These are phyloP conservation scores for Neurospora tetrasperma DNA, from an alignment of 495 filamentous ascomycete genomes.

Conservation along the genomic window DNA sequence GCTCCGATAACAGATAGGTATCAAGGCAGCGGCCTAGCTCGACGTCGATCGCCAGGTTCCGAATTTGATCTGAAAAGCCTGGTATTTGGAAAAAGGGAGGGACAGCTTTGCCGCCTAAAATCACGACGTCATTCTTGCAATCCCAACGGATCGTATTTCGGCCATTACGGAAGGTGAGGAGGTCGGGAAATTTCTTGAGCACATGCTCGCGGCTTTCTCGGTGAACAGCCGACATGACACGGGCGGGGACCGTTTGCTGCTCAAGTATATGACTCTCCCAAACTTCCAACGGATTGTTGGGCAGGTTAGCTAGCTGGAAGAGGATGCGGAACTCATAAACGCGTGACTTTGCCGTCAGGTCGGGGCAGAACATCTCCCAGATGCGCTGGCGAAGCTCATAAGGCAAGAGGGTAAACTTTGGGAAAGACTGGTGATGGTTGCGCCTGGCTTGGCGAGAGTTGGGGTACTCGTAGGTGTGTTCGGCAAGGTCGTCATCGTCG, in stretches of 20 bases:
- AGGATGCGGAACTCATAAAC: conserved; percentile 13
- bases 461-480: neutral
- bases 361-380: conserved; percentile 32
- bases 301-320: neutral
- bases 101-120: neutral
- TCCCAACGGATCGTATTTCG: conserved; percentile 20
- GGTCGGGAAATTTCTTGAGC: conserved; percentile 23
- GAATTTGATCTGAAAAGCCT: conserved; percentile 13
- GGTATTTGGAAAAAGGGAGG: neutral
- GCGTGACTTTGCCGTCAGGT: conserved; percentile 20
- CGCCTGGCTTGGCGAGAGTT: neutral
- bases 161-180: conserved; percentile 11
- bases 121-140: conserved; percentile 22
- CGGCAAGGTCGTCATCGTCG: neutral
- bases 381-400: conserved; percentile 29
- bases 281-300: neutral
- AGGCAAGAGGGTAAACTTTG: conserved; percentile 29
- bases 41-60: conserved; percentile 12
- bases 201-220: conserved; percentile 27
- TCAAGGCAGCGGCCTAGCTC: no score
- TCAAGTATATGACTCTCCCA: conserved; percentile 10
- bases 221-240: conserved; percentile 22
- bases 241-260: conserved; percentile 21
- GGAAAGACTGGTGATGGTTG: conserved; percentile 22
- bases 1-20: no score